Evolutionary conservation across 306 rosid genomes (phyloP), one percentile per base, ranked within the genome.

Genomic region (Acacia acuminata): DNA sequence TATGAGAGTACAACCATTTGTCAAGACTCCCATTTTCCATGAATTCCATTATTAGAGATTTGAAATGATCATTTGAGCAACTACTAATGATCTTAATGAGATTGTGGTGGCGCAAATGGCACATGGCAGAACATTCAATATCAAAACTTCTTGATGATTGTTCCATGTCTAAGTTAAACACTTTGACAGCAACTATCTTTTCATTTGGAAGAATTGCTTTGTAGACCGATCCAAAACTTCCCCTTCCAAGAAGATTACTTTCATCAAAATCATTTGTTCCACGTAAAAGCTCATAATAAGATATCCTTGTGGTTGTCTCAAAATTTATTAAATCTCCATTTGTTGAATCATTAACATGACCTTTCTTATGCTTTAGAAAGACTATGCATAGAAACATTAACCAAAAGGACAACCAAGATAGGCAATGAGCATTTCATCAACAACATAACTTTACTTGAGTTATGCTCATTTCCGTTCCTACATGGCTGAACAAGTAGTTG

Each of bases 21-120:
- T n/a, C 74, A 69, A 69, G 74, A n/a, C 30, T 68, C 30, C 73
- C 73, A 68, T 68, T 68, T 19, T 30, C 0, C 73, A 68, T 68
- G 20, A 19, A 68, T 40, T 68, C 50, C 50, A 68, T 68, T 38
- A 68, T 68, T 19, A 68, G 1, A 1, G 50, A 68, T 68, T 36
- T 68, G 17, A 68, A 68, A 3, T 40, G 17, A 19, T 0, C 16
- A 68, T 68, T 20, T 36, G 73, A 68, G 15, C 73, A 68, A 8
- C 8, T 1, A 4, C 73, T 68, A 1, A 67, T 67, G 0, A 68
- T 68, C 16, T 68, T 68, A 3, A 1, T 8, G 15, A 68, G 48
- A 68, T 68, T 68, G 0, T 50, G 50, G 19, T 68, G 50, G 42
- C 19, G 51, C n/a, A 69, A 69, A 40, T 4, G 40, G 17, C 17